phyloP scores from a whole-genome alignment of 2,329 filamentous ascomycete genomes.

The Cytospora piceicola region DNA sequence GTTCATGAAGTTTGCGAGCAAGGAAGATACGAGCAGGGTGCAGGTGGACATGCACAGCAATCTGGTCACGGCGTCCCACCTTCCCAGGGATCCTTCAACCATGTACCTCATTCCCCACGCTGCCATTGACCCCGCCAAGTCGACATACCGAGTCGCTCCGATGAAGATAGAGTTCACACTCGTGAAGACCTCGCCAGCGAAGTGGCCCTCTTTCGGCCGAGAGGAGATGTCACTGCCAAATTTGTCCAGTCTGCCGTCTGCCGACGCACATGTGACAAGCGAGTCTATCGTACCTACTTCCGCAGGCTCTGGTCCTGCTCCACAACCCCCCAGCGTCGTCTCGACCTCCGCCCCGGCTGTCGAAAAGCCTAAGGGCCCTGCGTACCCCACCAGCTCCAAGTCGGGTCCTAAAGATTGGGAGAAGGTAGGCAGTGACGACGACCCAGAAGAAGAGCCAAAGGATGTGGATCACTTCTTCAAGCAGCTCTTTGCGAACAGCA shows the following conservation, averaged over 20 bases:
- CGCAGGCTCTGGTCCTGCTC: constrained; percentile 8
- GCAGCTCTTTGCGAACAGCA: constrained; percentile 76
- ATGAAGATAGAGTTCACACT: constrained; percentile 43
- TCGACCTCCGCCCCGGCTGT: constrained; percentile 8
- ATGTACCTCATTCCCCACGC: constrained; percentile 34
- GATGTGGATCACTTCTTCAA: constrained; percentile 87
- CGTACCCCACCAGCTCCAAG: constrained; percentile 86
- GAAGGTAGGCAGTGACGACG: constrained; percentile 61
- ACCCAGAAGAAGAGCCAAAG: constrained; percentile 63
- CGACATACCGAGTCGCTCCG: constrained; percentile 36
- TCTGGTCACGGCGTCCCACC: constrained; percentile 16
- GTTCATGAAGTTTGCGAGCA: constrained; percentile 46
- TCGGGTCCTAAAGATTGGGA: constrained; percentile 92
- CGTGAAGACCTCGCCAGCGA: constrained; percentile 37
- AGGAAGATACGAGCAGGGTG: constrained; percentile 35
- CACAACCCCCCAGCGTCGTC: constrained; percentile 12
- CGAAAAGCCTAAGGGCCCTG: constrained; percentile 44
- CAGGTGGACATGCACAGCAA: constrained; percentile 24
- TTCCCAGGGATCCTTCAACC: constrained; percentile 19
- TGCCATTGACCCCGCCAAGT: constrained; percentile 33
- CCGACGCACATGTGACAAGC: not conserved
- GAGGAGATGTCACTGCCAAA: constrained; percentile 31
- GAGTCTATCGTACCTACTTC: not conserved
- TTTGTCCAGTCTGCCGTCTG: not conserved
- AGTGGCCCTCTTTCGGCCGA: constrained; percentile 41